Base-by-base conservation (phyloP, 176 grass and related monocot species). In the Triticum monococcum region DNA sequence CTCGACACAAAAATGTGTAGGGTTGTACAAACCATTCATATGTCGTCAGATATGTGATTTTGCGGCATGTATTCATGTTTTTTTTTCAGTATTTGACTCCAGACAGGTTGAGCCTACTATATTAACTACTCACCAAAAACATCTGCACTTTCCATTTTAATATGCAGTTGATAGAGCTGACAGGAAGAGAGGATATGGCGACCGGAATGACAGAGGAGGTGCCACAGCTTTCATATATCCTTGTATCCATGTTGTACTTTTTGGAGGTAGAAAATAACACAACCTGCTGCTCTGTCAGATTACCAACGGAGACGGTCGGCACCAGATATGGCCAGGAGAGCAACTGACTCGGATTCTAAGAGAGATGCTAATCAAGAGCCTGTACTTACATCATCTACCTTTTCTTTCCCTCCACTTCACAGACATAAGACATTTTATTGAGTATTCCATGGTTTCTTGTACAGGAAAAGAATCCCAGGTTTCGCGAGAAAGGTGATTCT, bases 391-490 rank as follows among this genome's bases (percentile, higher is more conserved):
- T 33, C 64, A 88, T 36, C 22, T n/a, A 35, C 6, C 16, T 25
- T 80, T 43, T 57, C 57, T 2, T 32, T 64, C 2, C 26, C 16
- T 10, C 24, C 4, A 22, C 36, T 41, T 38, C 5, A n/a, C 10
- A 75, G 11, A 22, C n/a, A 60, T 5, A 3, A 78, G 31, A 63
- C 46, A 57, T 26, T 26, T 78, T 38, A 88, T 25, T 4, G 41
- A 64, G 20, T 25, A 13, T 38, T 16, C 14, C 8, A 41, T 12
- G 14, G 7, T 56, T 81, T 52, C 31, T 67, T 92, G 54, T 86
- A 12, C 68, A 96, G 97, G 97, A 96, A 76, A 99, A 92, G 78
- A 96, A 99, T 83, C 92, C 97, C 48, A 90, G 93, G 31, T 99
- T 99, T 26, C 88, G 93, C 54, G 96, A 96, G 88, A 96, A 84